Evolutionary conservation across 139 green algal species (phyloP), one percentile per base, ranked within the genome.

Genomic region (Pleodorina starrii): DNA sequence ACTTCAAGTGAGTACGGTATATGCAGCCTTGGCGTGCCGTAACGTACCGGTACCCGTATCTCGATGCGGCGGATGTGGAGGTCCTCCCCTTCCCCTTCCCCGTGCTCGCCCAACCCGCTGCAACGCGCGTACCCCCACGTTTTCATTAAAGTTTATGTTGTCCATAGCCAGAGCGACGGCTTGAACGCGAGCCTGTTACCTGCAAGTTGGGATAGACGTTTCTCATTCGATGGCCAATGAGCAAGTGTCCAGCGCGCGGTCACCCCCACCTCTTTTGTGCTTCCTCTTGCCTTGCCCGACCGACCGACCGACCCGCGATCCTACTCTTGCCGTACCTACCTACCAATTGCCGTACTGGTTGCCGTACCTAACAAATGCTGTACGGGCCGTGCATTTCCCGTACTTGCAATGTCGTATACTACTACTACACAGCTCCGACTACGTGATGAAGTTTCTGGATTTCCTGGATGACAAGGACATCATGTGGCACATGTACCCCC

Each of bases 391-490:
- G 48, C 48, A 10, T 57, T 10, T 57, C 48, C 48, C 48, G 12
- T 57, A 46, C 40, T n/a, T 44, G 11, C 57, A 36, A 38, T 19
- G 19, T 19, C 11, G n/a, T 25, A 40, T 0, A 57, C 40, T 7
- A 1, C 40, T 12, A 23, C 32, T 11, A 19, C 60, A 57, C 27
- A 0, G 21, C n/a, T n/a, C 46, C 35, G 40, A 57, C 82, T 78
- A 74, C 63, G 38, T n/a, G 40, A 29, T 0, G 12, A n/a, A 79
- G 25, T 51, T 76, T 32, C 19, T 36, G 43, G 21, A 78, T 12
- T 88, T 69, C 66, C 23, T 51, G 19, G 44, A 50, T 19, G 51
- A 40, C 10, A 48, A 51, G 25, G 82, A 88, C 82, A 79, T 88
- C 66, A 38, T 54, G 44, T 51, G 32, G 50, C 32, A 75, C 19